Percentiles rank a stretch among this genome's conserved stretches.
Conservation (phyloP, 2,329 filamentous ascomycete species). For the Colletotrichum sojae region DNA sequence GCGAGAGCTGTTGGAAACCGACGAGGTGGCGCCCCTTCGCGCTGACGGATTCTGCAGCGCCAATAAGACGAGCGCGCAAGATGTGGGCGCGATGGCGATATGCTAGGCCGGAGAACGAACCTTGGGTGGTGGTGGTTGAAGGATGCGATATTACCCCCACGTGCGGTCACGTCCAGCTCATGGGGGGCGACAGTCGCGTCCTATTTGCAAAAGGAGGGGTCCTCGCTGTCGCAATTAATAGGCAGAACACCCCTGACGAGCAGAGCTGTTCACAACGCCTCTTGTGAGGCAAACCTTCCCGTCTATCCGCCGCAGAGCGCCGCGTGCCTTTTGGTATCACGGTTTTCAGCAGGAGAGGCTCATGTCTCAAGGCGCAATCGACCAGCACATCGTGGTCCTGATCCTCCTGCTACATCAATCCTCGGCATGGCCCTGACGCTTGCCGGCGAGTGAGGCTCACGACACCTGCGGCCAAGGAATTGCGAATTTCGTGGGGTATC, state of each 20-base stretch:
- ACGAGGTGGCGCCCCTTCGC: conserved; percentile 21
- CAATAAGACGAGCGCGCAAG: conserved; percentile 9
- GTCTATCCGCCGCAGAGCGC: conserved; percentile 30
- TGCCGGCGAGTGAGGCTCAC: background rate
- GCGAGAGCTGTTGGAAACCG: background rate
- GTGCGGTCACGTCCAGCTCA: conserved; percentile 17
- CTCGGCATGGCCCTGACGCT: background rate
- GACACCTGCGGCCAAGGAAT: background rate
- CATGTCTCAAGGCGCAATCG: too few species aligned
- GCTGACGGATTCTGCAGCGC: conserved; percentile 9
- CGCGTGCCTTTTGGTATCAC: too few species aligned
- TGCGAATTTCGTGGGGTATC: conserved; percentile 2
- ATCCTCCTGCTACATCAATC: too few species aligned
- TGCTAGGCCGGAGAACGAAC: conserved; percentile 7
- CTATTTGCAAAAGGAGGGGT: conserved; percentile 17
- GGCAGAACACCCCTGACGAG: background rate
- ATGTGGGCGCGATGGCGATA: conserved; percentile 22
- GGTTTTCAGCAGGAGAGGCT: too few species aligned
- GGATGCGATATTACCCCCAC: conserved; percentile 34
- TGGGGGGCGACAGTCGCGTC: conserved; percentile 1
- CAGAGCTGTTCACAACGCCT: background rate
- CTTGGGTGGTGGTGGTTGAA: conserved; percentile 8
- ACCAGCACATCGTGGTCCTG: too few species aligned
- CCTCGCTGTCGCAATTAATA: conserved; percentile 10
- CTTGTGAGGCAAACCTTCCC: conserved; percentile 32